Evolutionary conservation across 306 rosid genomes (phyloP).

Genomic region (Corylus americana): DNA sequence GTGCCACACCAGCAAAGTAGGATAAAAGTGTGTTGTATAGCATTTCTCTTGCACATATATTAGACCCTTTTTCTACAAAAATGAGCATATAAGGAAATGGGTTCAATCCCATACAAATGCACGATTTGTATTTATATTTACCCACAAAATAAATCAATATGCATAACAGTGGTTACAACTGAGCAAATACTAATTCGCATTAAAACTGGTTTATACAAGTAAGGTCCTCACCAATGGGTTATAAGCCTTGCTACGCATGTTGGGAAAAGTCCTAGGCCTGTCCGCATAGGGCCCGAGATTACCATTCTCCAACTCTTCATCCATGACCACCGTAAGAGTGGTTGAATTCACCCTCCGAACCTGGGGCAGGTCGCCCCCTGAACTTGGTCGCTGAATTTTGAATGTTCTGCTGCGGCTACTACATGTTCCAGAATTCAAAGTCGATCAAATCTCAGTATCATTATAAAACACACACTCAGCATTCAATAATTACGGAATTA

Average conservation of each 20-base stretch:
- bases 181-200: slow-evolving; percentile 1
- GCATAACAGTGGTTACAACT: background rate
- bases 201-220: background rate
- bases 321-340: slow-evolving; percentile 57
- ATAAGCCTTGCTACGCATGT: slow-evolving; percentile 84
- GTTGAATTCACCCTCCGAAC: slow-evolving; percentile 68
- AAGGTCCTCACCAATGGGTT: slow-evolving; percentile 66
- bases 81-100: background rate
- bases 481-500: background rate
- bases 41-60: no score
- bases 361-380: slow-evolving; percentile 99
- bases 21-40: no score
- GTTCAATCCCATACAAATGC: background rate
- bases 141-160: background rate
- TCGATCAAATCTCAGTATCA: background rate
- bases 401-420: slow-evolving; percentile 18
- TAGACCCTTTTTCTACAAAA: no score
- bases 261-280: slow-evolving; percentile 81
- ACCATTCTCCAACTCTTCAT: slow-evolving; percentile 70
- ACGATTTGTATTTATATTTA: background rate
- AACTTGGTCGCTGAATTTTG: slow-evolving; percentile 94
- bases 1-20: no score
- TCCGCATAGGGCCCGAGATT: slow-evolving; percentile 68
- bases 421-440: background rate
- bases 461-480: background rate